phyloP scores from a whole-genome alignment of 306 rosid species.

The Trichosanthes truncata region DNA sequence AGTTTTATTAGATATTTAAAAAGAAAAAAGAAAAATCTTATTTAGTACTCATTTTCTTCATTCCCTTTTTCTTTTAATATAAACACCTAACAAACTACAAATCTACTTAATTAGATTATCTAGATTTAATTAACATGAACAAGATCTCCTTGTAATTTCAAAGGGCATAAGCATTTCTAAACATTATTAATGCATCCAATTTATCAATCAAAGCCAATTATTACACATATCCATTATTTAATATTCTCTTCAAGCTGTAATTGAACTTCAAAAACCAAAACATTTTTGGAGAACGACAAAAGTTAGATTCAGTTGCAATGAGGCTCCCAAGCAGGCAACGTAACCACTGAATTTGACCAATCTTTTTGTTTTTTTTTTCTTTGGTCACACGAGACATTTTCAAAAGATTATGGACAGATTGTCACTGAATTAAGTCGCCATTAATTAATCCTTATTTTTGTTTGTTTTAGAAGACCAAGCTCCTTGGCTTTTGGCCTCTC shows the following conservation, averaged over 20 bases:
- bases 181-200: neutral
- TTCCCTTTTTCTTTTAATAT: too few relatives aligned
- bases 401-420: neutral
- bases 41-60: too few relatives aligned
- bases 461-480: neutral
- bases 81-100: neutral
- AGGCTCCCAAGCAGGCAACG: neutral
- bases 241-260: neutral
- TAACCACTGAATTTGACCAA: neutral
- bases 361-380: neutral
- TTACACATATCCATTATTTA: neutral
- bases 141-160: neutral
- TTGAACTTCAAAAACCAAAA: neutral
- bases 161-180: neutral
- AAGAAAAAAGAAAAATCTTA: too few relatives aligned
- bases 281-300: neutral
- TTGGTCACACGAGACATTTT: neutral
- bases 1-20: too few relatives aligned
- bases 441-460: neutral
- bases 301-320: neutral
- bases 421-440: neutral
- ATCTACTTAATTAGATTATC: neutral
- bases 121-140: neutral
- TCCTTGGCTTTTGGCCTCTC: neutral
- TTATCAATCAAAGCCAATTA: neutral